Conservation (phyloP, 2,329 filamentous ascomycete species). For the Emmonsiellopsis sp. region DNA sequence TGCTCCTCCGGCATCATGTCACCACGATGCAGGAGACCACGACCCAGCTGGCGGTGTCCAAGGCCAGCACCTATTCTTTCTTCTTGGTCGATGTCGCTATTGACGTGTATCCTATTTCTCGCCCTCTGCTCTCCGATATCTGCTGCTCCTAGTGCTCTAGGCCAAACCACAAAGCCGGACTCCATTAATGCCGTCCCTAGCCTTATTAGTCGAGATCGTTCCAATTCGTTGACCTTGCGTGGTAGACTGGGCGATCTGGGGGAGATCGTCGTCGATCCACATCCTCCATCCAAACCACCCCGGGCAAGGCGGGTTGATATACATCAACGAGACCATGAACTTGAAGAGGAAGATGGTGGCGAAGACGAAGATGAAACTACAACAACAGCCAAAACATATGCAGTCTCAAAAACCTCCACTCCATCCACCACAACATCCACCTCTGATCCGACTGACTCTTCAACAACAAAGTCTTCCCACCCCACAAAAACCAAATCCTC, state of each 20-base stretch:
- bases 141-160: not conserved
- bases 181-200: not conserved
- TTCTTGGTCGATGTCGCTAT: conserved; percentile 4
- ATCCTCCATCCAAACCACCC: not conserved
- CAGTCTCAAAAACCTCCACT: not conserved
- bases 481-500: conserved; percentile 2
- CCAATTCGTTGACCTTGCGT: not conserved
- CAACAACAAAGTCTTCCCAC: conserved; percentile 10
- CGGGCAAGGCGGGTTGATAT: not conserved
- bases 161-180: not conserved
- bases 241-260: conserved; percentile 6
- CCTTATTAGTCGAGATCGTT: not conserved
- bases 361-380: not conserved
- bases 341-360: not conserved
- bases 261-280: conserved; percentile 14
- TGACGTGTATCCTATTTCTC: not conserved
- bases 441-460: conserved; percentile 1
- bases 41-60: conserved; percentile 8
- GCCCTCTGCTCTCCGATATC: not conserved
- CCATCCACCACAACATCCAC: not conserved
- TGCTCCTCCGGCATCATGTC: not conserved
- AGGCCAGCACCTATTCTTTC: not conserved
- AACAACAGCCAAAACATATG: not conserved
- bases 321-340: not conserved
- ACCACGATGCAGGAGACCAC: conserved; percentile 16